phyloP scores from a whole-genome alignment of 495 filamentous ascomycete genomes.

The Pseudomonodictys pantanalensis region DNA sequence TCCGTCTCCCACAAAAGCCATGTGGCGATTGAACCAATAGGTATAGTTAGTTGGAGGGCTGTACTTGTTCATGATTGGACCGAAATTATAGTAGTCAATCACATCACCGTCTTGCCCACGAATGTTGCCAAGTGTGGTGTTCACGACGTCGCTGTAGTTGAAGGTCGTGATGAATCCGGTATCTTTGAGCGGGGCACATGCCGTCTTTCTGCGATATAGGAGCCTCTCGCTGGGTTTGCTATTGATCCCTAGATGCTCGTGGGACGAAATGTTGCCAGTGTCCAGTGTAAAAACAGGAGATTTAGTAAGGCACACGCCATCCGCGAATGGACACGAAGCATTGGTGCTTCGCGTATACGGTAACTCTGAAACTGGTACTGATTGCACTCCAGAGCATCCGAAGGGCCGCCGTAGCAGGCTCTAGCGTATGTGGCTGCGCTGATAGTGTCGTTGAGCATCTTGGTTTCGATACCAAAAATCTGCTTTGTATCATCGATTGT shows the following conservation, averaged over 20 bases:
- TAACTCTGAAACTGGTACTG: background rate
- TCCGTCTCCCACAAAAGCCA: background rate
- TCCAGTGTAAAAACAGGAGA: background rate
- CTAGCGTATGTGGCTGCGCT: background rate
- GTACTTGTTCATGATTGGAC: background rate
- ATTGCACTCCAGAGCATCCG: slow-evolving; percentile 4
- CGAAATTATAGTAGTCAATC: background rate
- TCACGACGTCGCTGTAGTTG: background rate
- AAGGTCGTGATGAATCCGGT: background rate
- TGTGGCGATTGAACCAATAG: background rate
- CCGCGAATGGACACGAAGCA: slow-evolving; percentile 5
- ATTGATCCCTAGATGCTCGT: background rate
- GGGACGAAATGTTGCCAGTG: background rate
- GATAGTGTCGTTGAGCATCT: slow-evolving; percentile 4
- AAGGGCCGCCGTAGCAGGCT: slow-evolving; percentile 3
- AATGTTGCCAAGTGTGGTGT: background rate
- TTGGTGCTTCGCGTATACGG: background rate
- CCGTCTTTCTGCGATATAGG: background rate
- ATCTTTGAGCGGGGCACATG: background rate
- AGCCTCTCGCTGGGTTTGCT: background rate
- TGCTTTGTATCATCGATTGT: background rate
- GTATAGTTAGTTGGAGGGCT: background rate
- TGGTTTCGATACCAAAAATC: background rate
- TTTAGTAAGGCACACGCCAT: background rate
- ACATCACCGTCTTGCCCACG: background rate